phyloP scores from a whole-genome alignment of 1,284 basidiomycete species.

The Taiwanofungus camphoratus region DNA sequence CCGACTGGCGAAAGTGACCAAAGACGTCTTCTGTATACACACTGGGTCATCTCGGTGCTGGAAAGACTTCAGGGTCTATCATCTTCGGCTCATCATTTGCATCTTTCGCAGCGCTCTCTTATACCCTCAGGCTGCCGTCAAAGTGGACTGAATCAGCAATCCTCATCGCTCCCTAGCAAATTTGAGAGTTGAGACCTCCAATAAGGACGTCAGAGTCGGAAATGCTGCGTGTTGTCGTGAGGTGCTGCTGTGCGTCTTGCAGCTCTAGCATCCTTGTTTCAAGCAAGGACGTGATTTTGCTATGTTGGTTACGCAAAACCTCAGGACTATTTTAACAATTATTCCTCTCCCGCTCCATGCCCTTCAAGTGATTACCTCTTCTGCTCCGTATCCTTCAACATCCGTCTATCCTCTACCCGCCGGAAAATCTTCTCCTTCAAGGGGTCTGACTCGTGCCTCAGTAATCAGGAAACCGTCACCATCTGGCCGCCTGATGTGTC shows the following conservation, averaged over 20 bases:
- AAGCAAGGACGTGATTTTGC: slow-evolving; percentile 23
- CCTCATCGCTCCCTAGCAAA: slow-evolving; percentile 15
- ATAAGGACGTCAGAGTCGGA: slow-evolving; percentile 44
- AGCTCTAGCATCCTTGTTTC: slow-evolving; percentile 36
- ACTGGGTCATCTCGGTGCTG: slow-evolving; percentile 37
- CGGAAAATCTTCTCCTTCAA: no score
- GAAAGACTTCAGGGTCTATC: slow-evolving; percentile 29
- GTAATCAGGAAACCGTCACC: no score
- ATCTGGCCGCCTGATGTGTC: no score
- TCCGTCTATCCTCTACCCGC: no score
- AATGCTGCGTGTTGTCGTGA: slow-evolving; percentile 38
- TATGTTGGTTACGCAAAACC: neutral
- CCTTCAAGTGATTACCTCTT: no score
- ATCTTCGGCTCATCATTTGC: slow-evolving; percentile 21
- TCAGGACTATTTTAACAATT: no score
- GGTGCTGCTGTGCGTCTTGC: slow-evolving; percentile 36
- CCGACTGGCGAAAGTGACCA: slow-evolving; percentile 38
- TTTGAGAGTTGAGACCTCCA: slow-evolving; percentile 40
- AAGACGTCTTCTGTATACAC: slow-evolving; percentile 43
- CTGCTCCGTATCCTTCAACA: no score
- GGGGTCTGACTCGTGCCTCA: no score
- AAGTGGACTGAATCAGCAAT: neutral
- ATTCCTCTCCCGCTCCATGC: no score
- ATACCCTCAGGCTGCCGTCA: neutral
- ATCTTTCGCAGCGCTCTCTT: neutral